Percentiles rank a stretch among this genome's conserved stretches.
Conservation (phyloP, 208 protist species). For the Wallacemonas rigidus region DNA sequence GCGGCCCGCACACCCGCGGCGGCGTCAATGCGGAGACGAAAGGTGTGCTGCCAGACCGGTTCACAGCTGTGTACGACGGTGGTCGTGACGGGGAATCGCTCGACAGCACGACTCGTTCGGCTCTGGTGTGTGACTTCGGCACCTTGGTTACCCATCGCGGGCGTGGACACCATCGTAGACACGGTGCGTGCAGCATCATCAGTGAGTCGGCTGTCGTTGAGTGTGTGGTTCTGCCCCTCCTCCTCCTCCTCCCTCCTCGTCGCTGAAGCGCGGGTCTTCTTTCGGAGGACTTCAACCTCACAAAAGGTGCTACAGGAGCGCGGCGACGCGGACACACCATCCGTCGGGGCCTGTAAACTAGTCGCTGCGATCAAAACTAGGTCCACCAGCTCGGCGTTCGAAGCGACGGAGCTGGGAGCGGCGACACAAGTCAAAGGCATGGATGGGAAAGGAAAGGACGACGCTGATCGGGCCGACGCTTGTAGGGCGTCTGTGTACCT, state of each 20-base stretch:
- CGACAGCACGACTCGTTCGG: not conserved
- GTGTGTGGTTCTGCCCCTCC: no score
- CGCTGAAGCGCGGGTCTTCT: not conserved
- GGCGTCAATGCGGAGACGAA: constrained; percentile 24
- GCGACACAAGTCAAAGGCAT: not conserved
- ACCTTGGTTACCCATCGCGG: not conserved
- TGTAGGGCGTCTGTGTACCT: constrained; percentile 12
- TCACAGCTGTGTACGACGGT: constrained; percentile 19
- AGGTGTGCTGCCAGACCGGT: constrained; percentile 37
- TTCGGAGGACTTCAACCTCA: constrained; percentile 14
- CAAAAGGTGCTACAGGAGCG: constrained; percentile 13
- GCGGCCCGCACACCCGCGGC: constrained; percentile 13
- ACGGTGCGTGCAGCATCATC: no score
- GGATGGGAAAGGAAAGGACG: not conserved
- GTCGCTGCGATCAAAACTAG: constrained; percentile 30
- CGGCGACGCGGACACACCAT: not conserved
- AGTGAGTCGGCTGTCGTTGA: no score
- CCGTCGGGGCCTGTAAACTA: constrained; percentile 12
- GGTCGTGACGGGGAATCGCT: constrained; percentile 26
- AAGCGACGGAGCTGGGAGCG: not conserved
- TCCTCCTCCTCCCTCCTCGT: no score
- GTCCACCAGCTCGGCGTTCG: constrained; percentile 22
- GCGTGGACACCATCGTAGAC: not conserved
- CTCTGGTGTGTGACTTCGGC: not conserved
- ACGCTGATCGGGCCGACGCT: not conserved